Base-by-base conservation (phyloP, 2,329 filamentous ascomycete genomes). In the Scleromitrula shiraiana region DNA sequence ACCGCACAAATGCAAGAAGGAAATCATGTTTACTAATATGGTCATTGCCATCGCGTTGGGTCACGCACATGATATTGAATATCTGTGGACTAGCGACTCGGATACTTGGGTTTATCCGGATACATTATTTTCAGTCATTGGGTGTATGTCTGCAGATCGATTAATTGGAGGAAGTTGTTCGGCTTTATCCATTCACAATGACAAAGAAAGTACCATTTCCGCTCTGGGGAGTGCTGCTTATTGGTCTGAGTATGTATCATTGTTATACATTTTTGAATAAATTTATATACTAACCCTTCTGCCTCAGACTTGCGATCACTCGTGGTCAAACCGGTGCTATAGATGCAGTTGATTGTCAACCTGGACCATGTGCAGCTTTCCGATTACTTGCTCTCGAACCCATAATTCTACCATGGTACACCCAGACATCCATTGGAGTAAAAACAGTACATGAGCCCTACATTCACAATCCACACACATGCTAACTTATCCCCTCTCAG, bases 1-100 rank as follows among this genome's bases (percentile, higher is more conserved):
- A 51, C 65, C 64, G 2, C 65, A 68, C 42, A 53, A 63, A 51
- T 64, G 65, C 58, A 68, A 68, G 51, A 68, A 67, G 37, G 65
- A 61, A 7, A 63, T 68, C 39, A 66, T 67, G 64, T 68, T 68
- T 41, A 65, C 64, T 5, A 58, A 63, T 10, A 64, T 66, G 46
- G 55, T 67, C 14, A 63, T 67, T 40, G 56, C 59, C 1, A 55
- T 65, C 14, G 62, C 64, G 1, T 56, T 67, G 8, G 56, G 63
- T 4, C 60, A 66, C 24, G 53, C 57, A 10, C 53, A 64, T 2
- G 58, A 58, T 2, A 53, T 67, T 20, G 64, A 66, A 24, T 67
- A 62, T 41, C 47, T 67, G 1, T 67, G 65, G 65, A 63, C 65
- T 1, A 65, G 62, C 2, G 65, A 67, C 41, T 66, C 64, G 3